Percentiles rank a stretch among this genome's conserved stretches.
phyloP scores from a whole-genome alignment of 495 filamentous ascomycete species.

The Neurospora intermedia region DNA sequence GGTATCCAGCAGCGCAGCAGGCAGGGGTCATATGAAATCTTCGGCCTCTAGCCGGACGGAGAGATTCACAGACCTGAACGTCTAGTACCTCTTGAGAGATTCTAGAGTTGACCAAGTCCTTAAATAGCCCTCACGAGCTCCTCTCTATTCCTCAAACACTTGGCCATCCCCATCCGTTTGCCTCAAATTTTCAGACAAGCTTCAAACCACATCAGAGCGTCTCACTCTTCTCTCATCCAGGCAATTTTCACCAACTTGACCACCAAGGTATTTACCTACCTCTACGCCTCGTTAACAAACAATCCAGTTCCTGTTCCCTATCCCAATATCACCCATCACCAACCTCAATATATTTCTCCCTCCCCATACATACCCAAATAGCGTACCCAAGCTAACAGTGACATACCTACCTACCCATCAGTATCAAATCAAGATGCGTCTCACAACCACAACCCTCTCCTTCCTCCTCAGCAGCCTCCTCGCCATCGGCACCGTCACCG shows the following conservation, averaged over 20 bases:
- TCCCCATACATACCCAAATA: too few species aligned
- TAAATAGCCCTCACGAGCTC: background rate
- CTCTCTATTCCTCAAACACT: background rate
- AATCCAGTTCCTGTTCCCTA: background rate
- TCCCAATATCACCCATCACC: background rate
- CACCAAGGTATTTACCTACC: background rate
- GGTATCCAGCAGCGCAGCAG: background rate
- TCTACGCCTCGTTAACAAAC: too few species aligned
- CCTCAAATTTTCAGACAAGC: background rate
- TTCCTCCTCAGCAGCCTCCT: background rate
- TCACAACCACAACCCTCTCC: background rate
- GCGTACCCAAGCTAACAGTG: background rate
- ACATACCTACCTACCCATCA: too few species aligned
- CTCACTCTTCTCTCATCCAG: background rate
- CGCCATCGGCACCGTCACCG: background rate
- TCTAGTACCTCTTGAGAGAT: background rate
- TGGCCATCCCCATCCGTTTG: background rate
- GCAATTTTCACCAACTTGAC: background rate
- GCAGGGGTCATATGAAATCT: background rate
- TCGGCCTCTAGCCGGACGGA: background rate
- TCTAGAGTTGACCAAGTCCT: background rate
- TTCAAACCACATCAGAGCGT: background rate
- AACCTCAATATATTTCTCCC: background rate
- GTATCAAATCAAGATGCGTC: background rate
- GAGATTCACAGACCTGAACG: background rate